These are phyloP conservation scores for Entomortierella lignicola DNA, from an alignment of 192 early-diverging fungal genomes.

Conservation along the genomic window DNA sequence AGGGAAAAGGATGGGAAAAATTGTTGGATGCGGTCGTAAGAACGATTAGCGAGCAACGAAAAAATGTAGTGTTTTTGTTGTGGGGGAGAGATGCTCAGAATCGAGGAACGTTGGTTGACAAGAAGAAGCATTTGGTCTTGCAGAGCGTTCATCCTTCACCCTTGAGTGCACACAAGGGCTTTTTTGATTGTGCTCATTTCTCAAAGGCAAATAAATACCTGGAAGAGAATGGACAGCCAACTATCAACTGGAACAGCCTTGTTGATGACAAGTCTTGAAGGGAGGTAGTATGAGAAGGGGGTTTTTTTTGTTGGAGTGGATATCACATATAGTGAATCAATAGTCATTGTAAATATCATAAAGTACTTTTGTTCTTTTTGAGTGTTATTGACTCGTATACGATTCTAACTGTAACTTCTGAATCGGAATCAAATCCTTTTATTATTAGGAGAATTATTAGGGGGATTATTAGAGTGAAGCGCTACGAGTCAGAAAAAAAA, in stretches of 20 bases:
- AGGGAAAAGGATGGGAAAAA: slow-evolving; percentile 83
- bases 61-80: slow-evolving; percentile 89
- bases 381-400: too few relatives aligned
- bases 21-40: slow-evolving; percentile 84
- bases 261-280: slow-evolving; percentile 24
- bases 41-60: slow-evolving; percentile 70
- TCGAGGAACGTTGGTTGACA: slow-evolving; percentile 80
- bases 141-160: slow-evolving; percentile 92
- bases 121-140: slow-evolving; percentile 85
- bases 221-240: slow-evolving; percentile 59
- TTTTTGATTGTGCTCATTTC: slow-evolving; percentile 89
- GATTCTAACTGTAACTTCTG: too few relatives aligned
- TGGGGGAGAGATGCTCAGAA: slow-evolving; percentile 94
- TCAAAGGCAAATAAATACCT: slow-evolving; percentile 90
- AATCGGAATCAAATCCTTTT: too few relatives aligned
- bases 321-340: too few relatives aligned
- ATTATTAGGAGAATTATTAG: too few relatives aligned
- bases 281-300: neutral
- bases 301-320: too few relatives aligned
- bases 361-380: too few relatives aligned
- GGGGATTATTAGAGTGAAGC: too few relatives aligned
- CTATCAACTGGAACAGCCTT: slow-evolving; percentile 78
- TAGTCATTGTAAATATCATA: too few relatives aligned
- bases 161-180: slow-evolving; percentile 86
- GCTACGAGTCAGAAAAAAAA: too few relatives aligned